These are phyloP conservation scores for Wickerhamomyces pijperi DNA, from an alignment of 805 yeast genomes.

Conservation along the genomic window DNA sequence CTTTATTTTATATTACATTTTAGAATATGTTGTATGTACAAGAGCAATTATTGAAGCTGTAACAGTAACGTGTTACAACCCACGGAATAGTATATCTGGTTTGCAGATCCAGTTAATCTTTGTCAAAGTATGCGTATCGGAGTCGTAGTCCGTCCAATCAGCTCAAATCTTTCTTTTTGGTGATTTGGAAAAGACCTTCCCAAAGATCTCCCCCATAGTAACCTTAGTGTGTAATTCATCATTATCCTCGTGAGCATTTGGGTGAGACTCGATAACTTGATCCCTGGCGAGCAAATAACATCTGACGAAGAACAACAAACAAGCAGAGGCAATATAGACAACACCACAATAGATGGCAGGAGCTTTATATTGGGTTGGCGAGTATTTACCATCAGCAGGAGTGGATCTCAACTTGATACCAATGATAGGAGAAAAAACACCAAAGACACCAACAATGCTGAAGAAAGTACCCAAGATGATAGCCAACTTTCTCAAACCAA, in stretches of 20 bases:
- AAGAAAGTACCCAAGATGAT: slow-evolving; percentile 41
- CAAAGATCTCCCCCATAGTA: background rate
- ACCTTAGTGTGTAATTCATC: slow-evolving; percentile 15
- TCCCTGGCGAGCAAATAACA: slow-evolving; percentile 48
- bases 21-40: too few relatives aligned
- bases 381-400: slow-evolving; percentile 20
- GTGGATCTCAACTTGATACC: slow-evolving; percentile 38
- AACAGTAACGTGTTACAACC: too few relatives aligned
- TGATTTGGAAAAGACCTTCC: slow-evolving; percentile 5
- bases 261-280: slow-evolving; percentile 15
- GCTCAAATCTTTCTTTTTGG: slow-evolving; percentile 6
- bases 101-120: too few relatives aligned
- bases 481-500: slow-evolving; percentile 42
- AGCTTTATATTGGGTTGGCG: slow-evolving; percentile 36
- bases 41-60: too few relatives aligned
- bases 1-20: too few relatives aligned
- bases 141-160: too few relatives aligned
- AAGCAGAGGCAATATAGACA: slow-evolving; percentile 36
- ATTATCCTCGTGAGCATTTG: slow-evolving; percentile 17
- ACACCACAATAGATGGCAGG: slow-evolving; percentile 51
- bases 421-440: slow-evolving; percentile 48
- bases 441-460: slow-evolving; percentile 37
- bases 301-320: slow-evolving; percentile 32
- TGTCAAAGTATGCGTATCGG: too few relatives aligned
- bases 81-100: too few relatives aligned